phyloP scores from a whole-genome alignment of 768 basidiomycete species.

The Boletus rex-veris region DNA sequence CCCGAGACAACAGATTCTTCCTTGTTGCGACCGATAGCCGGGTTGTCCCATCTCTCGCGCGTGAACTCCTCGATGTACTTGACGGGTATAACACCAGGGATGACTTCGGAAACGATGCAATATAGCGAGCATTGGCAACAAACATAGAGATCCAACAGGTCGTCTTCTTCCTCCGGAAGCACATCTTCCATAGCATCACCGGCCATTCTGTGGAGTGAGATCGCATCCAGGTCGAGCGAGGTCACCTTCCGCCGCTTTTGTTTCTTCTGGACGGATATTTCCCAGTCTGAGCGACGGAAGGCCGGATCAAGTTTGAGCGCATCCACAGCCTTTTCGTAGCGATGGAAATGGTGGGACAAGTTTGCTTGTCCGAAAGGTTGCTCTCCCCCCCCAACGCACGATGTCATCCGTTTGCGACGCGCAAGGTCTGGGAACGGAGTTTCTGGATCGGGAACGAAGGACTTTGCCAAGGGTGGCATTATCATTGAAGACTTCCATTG shows the following conservation, averaged over 20 bases:
- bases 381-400: slow-evolving; percentile 54
- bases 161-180: slow-evolving; percentile 41
- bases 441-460: slow-evolving; percentile 42
- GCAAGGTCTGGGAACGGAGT: slow-evolving; percentile 53
- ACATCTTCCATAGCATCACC: slow-evolving; percentile 34
- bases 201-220: slow-evolving; percentile 19
- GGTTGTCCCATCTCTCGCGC: slow-evolving; percentile 58
- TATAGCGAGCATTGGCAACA: slow-evolving; percentile 84
- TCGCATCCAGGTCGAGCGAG: slow-evolving; percentile 33
- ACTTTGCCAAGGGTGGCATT: slow-evolving; percentile 56
- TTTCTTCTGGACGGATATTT: slow-evolving; percentile 46
- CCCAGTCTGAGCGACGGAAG: slow-evolving; percentile 58
- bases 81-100: slow-evolving; percentile 69
- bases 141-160: slow-evolving; percentile 70
- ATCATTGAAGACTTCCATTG: slow-evolving; percentile 63
- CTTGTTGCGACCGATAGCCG: slow-evolving; percentile 49
- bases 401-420: slow-evolving; percentile 44
- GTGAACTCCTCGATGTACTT: slow-evolving; percentile 60
- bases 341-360: slow-evolving; percentile 80
- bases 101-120: slow-evolving; percentile 63
- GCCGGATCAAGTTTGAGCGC: slow-evolving; percentile 64
- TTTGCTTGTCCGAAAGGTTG: slow-evolving; percentile 47
- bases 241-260: slow-evolving; percentile 53
- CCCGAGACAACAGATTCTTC: slow-evolving; percentile 54
- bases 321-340: slow-evolving; percentile 67